Conservation (phyloP, 768 basidiomycete species). For the Floccularia luteovirens region DNA sequence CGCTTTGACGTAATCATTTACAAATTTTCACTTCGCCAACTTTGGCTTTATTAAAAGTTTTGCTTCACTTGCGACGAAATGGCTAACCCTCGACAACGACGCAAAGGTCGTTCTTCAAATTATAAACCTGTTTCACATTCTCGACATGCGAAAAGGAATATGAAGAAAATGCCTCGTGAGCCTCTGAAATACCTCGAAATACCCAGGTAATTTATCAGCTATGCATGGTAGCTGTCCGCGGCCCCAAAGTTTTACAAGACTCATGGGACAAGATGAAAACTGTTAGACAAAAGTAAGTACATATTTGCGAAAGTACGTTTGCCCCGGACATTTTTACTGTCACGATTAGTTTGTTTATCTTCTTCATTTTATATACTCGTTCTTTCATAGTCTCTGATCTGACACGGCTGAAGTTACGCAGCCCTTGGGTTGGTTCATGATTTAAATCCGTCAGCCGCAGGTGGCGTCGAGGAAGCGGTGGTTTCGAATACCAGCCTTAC, state of each 20-base stretch:
- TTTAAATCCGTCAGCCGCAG: conserved; percentile 60
- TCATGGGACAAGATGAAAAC: conserved; percentile 88
- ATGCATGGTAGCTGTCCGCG: conserved; percentile 54
- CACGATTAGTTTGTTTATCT: not conserved
- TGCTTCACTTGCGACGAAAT: conserved; percentile 29
- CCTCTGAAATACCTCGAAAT: conserved; percentile 1
- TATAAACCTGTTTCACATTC: conserved; percentile 71
- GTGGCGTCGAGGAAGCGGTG: conserved; percentile 51
- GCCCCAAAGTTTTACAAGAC: conserved; percentile 73
- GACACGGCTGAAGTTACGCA: conserved; percentile 58
- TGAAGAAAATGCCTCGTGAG: conserved; percentile 75
- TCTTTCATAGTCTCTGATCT: not conserved
- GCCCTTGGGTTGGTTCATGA: conserved; percentile 67
- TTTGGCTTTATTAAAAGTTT: not conserved
- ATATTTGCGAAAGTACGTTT: not conserved
- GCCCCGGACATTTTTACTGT: not conserved
- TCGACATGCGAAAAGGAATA: conserved; percentile 61
- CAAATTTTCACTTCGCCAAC: not conserved
- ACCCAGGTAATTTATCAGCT: conserved; percentile 7
- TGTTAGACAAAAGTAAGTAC: conserved; percentile 81
- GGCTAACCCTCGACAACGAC: conserved; percentile 92
- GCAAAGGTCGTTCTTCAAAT: conserved; percentile 75
- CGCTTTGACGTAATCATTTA: not conserved
- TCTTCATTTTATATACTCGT: not conserved
- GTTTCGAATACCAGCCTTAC: conserved; percentile 6